phyloP scores from a whole-genome alignment of 305 asterid species.

The Rubia balearica region DNA sequence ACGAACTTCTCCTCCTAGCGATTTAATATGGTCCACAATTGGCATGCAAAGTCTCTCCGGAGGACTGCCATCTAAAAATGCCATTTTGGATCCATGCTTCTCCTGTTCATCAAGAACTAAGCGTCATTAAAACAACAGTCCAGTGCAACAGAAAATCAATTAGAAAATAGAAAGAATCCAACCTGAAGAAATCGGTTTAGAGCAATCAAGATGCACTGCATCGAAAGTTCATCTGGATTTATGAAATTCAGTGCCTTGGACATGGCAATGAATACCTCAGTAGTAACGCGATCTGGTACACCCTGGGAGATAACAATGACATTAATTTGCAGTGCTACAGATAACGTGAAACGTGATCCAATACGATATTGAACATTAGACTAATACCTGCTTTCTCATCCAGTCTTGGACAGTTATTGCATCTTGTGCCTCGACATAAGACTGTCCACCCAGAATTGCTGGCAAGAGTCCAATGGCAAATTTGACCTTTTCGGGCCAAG shows the following conservation, averaged over 20 bases:
- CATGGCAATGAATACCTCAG: constrained; percentile 97
- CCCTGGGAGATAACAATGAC: constrained; percentile 51
- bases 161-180: background rate
- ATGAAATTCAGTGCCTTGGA: constrained; percentile 95
- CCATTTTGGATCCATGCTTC: constrained; percentile 98
- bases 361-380: background rate
- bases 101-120: constrained; percentile 46
- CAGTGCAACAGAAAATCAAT: background rate
- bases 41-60: constrained; percentile 98
- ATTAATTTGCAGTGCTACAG: background rate
- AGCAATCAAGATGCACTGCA: constrained; percentile 96
- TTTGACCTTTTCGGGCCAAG: constrained; percentile 93
- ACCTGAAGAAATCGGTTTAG: constrained; percentile 96
- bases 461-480: constrained; percentile 97
- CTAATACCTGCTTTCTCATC: constrained; percentile 84
- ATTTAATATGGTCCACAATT: constrained; percentile 64
- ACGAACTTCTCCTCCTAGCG: constrained; percentile 73
- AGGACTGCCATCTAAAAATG: constrained; percentile 95
- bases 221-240: constrained; percentile 92
- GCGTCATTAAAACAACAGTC: constrained; percentile 9
- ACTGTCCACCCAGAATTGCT: constrained; percentile 94
- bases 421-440: constrained; percentile 96
- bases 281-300: constrained; percentile 85
- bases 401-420: constrained; percentile 88
- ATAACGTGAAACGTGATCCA: background rate